phyloP scores from a whole-genome alignment of 805 yeast species.

The Metschnikowia chrysomelidarum region DNA sequence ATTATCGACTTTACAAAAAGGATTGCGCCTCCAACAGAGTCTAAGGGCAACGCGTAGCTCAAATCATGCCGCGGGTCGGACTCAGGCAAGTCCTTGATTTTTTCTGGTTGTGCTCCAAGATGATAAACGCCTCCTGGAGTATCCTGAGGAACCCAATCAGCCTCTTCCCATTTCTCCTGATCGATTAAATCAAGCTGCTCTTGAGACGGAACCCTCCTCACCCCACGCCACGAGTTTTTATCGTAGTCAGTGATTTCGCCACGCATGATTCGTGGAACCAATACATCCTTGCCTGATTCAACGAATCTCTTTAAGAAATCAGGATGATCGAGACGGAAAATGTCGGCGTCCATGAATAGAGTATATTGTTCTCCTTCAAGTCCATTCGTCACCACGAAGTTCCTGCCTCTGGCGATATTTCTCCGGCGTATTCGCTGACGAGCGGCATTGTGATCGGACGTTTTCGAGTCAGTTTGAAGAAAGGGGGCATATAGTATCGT shows the following conservation, averaged over 20 bases:
- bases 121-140: slow-evolving; percentile 25
- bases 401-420: slow-evolving; percentile 34
- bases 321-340: slow-evolving; percentile 21
- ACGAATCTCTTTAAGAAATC: slow-evolving; percentile 28
- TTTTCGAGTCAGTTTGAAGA: slow-evolving; percentile 5
- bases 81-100: slow-evolving; percentile 8
- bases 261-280: slow-evolving; percentile 33
- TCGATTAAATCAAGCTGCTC: slow-evolving; percentile 10
- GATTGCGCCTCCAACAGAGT: slow-evolving; percentile 53
- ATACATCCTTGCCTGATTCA: slow-evolving; percentile 28
- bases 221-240: slow-evolving; percentile 39
- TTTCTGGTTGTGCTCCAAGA: slow-evolving; percentile 20
- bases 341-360: slow-evolving; percentile 37
- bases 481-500: slow-evolving; percentile 12
- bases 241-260: slow-evolving; percentile 33
- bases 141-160: slow-evolving; percentile 35
- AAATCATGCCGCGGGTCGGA: slow-evolving; percentile 2
- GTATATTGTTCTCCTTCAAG: slow-evolving; percentile 31
- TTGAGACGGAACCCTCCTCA: slow-evolving; percentile 30
- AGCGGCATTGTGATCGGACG: slow-evolving; percentile 6
- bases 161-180: slow-evolving; percentile 22
- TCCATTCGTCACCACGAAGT: slow-evolving; percentile 28
- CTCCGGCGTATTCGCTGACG: slow-evolving; percentile 35
- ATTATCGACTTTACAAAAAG: slow-evolving; percentile 41
- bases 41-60: slow-evolving; percentile 27